Percentiles rank a stretch among this genome's conserved stretches.
These are phyloP conservation scores for Diutina catenulata DNA, from an alignment of 1,139 yeast species.

Conservation along the genomic window DNA sequence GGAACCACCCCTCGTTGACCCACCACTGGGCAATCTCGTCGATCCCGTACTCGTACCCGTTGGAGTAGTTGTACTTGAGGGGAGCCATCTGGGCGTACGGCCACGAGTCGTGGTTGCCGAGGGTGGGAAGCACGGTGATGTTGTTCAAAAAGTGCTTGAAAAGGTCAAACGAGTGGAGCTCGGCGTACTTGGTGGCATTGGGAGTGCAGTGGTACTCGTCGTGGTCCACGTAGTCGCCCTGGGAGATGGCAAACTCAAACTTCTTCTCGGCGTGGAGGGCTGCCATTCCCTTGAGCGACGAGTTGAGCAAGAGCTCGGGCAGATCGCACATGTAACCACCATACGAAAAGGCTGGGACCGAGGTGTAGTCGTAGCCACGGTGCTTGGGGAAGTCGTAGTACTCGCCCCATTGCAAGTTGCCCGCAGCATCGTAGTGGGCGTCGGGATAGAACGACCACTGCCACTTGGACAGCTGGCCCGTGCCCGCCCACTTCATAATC, in stretches of 20 bases:
- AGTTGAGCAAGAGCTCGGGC: constrained; percentile 48
- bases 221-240: constrained; percentile 63
- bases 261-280: constrained; percentile 17
- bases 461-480: neutral
- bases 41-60: constrained; percentile 46
- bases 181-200: constrained; percentile 41
- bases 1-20: constrained; percentile 33
- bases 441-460: constrained; percentile 21
- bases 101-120: constrained; percentile 67
- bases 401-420: constrained; percentile 25
- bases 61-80: constrained; percentile 18
- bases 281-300: constrained; percentile 36
- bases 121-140: constrained; percentile 49
- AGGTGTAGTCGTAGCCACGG: constrained; percentile 29
- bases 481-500: constrained; percentile 7
- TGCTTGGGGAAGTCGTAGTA: constrained; percentile 24
- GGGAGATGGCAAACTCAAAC: constrained; percentile 52
- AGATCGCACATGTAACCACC: constrained; percentile 57
- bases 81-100: constrained; percentile 66
- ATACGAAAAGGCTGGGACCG: constrained; percentile 44
- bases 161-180: constrained; percentile 36
- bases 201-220: constrained; percentile 35
- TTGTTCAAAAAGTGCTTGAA: constrained; percentile 43
- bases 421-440: constrained; percentile 25
- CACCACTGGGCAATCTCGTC: constrained; percentile 51